phyloP scores from a whole-genome alignment of 495 filamentous ascomycete genomes.

The Bacidia rubella region DNA sequence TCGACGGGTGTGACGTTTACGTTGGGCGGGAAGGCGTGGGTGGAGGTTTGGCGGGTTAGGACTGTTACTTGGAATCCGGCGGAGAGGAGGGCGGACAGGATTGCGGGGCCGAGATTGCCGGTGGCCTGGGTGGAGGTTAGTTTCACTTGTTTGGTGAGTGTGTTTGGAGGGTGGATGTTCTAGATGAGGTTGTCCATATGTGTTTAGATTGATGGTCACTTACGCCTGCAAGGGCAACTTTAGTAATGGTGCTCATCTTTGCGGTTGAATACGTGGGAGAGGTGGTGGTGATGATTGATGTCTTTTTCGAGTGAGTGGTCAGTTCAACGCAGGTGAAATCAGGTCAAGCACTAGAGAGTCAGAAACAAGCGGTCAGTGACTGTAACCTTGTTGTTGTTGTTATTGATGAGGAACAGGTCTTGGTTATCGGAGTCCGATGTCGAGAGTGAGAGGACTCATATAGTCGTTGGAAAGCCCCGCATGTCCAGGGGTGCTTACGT shows the following conservation, averaged over 20 bases:
- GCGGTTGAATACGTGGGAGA: background rate
- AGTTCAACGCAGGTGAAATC: too few species aligned
- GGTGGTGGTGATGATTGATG: too few species aligned
- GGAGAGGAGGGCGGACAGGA: slow-evolving; percentile 23
- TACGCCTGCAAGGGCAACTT: slow-evolving; percentile 14
- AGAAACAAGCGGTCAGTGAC: too few species aligned
- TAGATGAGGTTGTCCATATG: background rate
- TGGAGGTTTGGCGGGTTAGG: slow-evolving; percentile 23
- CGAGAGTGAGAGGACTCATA: background rate
- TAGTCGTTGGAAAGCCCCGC: background rate
- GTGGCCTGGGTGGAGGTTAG: slow-evolving; percentile 21
- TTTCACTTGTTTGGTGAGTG: background rate
- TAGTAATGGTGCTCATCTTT: slow-evolving; percentile 10
- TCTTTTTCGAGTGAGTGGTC: too few species aligned
- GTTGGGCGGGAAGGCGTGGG: slow-evolving; percentile 10
- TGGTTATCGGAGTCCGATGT: background rate
- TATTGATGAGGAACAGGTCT: background rate
- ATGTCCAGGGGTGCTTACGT: background rate
- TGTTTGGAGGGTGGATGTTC: background rate
- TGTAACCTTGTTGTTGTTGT: background rate
- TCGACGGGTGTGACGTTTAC: slow-evolving; percentile 16
- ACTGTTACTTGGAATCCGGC: slow-evolving; percentile 25
- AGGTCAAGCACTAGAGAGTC: too few species aligned
- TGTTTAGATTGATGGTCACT: too few species aligned
- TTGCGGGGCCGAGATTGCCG: slow-evolving; percentile 25